These are phyloP conservation scores for Nannochloropsis salina DNA, from an alignment of 108 stramenopile genomes.

Conservation along the genomic window DNA sequence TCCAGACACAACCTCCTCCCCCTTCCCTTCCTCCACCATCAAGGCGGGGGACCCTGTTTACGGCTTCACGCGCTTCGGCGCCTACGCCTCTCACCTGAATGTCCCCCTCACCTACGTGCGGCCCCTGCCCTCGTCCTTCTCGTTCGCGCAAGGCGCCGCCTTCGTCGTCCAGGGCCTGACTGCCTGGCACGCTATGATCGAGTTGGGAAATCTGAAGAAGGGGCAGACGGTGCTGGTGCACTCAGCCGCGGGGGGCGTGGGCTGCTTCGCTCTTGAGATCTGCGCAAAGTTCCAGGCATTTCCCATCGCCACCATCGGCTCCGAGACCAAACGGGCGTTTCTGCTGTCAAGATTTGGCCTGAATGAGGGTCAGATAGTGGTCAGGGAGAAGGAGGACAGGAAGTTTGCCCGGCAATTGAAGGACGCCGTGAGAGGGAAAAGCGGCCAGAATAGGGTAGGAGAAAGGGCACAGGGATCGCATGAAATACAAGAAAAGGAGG, in stretches of 20 bases:
- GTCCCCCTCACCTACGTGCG: not conserved
- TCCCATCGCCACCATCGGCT: not conserved
- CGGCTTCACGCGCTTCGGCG: constrained; percentile 26
- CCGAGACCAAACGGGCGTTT: not conserved
- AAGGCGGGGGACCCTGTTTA: constrained; percentile 21
- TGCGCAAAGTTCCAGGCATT: not conserved
- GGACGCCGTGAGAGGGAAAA: not conserved
- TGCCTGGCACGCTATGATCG: constrained; percentile 22
- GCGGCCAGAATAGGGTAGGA: not conserved
- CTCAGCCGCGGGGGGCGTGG: not conserved
- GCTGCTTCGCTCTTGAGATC: constrained; percentile 15
- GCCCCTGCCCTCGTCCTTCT: not conserved
- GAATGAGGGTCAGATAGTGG: not conserved
- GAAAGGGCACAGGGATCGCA: not conserved
- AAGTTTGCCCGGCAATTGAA: not conserved
- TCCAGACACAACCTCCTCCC: not conserved
- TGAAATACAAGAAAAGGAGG: not conserved
- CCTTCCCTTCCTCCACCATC: not conserved
- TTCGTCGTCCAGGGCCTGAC: constrained; percentile 14
- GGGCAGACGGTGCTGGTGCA: not conserved
- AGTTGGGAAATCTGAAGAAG: not conserved
- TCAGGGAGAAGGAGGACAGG: not conserved
- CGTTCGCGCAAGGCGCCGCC: constrained; percentile 1
- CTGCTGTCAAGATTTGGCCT: not conserved
- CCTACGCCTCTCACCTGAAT: constrained; percentile 21